Evolutionary conservation across 495 filamentous ascomycete genomes (phyloP).

Genomic region (Sordaria brevicollis): DNA sequence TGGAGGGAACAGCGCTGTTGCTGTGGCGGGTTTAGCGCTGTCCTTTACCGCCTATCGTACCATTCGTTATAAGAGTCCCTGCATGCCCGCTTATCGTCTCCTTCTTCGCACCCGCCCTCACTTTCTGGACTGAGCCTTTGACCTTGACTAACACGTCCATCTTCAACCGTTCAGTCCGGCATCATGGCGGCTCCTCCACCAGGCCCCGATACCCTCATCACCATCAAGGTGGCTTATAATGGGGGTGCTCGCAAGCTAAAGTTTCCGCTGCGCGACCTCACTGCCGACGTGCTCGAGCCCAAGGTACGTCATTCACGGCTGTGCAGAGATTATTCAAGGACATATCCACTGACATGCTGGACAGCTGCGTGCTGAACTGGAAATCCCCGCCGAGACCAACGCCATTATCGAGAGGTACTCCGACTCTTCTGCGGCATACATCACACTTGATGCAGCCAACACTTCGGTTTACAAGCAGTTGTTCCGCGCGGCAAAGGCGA

Average conservation of each 20-base stretch:
- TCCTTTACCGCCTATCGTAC: not conserved
- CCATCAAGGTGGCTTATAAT: conserved; percentile 72
- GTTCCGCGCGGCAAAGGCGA: conserved; percentile 93
- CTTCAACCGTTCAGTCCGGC: conserved; percentile 1
- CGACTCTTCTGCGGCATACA: conserved; percentile 75
- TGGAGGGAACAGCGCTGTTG: not conserved
- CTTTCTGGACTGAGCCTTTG: not conserved
- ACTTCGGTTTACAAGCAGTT: conserved; percentile 88
- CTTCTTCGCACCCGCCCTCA: not conserved
- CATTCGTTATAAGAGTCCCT: not conserved
- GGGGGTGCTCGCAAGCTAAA: conserved; percentile 74
- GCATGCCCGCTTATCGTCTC: not conserved
- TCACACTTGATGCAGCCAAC: conserved; percentile 70
- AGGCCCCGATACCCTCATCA: conserved; percentile 60
- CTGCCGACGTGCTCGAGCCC: conserved; percentile 58
- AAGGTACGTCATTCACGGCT: conserved; percentile 76
- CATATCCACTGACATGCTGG: conserved; percentile 11
- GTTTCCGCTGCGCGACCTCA: conserved; percentile 79
- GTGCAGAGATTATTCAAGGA: too few species aligned
- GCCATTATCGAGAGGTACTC: conserved; percentile 90
- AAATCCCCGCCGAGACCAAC: conserved; percentile 54
- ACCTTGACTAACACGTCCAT: not conserved
- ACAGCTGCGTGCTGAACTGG: conserved; percentile 67
- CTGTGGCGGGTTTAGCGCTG: not conserved
- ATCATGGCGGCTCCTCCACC: not conserved